Evolutionary conservation across 2,329 filamentous ascomycete genomes (phyloP), one percentile per base, ranked within the genome.

Genomic region (Alternaria triticina): DNA sequence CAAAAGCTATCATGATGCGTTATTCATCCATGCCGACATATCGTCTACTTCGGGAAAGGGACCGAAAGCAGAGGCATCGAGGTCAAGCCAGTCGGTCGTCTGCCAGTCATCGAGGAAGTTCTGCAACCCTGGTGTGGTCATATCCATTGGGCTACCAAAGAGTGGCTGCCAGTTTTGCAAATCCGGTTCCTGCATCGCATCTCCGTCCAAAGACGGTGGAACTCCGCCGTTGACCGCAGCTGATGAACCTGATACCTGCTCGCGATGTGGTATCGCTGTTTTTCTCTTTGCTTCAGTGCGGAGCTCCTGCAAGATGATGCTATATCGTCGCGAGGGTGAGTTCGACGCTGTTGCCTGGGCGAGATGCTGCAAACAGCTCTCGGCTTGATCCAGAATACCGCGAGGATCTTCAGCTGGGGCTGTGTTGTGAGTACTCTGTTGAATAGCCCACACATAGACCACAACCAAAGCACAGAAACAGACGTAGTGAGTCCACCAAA

Each of bases 401-500:
- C 57, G 55, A 22, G 60, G 58, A 33, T 71, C 58, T 17, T 62
- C 45, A 10, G 50, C 28, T 25, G 60, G 66, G 2, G 57, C 51
- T 5, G 22, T 33, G 22, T 70, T 58, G 3, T 43, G 47, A n/a
- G 61, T 62, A 27, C 65, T 69, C 40, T 73, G 75, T 62, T 83
- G 82, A 22, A 85, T 84, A 7, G 82, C 77, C 79, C 82, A 85
- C 0, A 86, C 81, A 27, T 85, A 85, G 0, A 83, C 77, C 0
- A 85, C 80, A 0, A 80, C 80, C 5, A 86, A 65, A 1, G 84
- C 83, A 61, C 84, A 86, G 36, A 86, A 85, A 1, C 81, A 81
- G 0, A 84, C 81, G 50, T 85, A 85, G 20, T 83, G 82, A 10
- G 82, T 85, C 79, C 82, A 85, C 83, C 83, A 84, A 23, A 83